Conservation (phyloP, 768 basidiomycete genomes). For the Hygrophoropsis aurantiaca region DNA sequence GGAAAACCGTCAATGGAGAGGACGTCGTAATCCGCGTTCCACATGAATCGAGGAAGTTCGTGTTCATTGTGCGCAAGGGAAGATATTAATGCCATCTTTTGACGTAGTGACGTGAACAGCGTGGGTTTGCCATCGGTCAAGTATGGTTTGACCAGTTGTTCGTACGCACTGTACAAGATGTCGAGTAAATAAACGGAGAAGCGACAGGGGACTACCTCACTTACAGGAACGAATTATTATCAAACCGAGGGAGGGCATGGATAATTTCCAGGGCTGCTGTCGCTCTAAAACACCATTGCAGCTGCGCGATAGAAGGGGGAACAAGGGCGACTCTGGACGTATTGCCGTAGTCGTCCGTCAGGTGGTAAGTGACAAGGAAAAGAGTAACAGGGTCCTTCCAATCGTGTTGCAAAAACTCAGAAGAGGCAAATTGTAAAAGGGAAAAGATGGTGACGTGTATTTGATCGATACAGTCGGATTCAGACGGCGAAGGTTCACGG, state of each 20-base stretch:
- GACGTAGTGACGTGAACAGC: background rate
- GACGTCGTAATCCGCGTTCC: background rate
- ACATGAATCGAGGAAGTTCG: background rate
- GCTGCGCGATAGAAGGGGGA: constrained; percentile 3
- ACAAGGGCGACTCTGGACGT: background rate
- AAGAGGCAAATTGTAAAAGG: background rate
- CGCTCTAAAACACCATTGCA: constrained; percentile 1
- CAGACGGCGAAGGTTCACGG: too few species aligned
- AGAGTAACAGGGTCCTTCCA: constrained; percentile 2
- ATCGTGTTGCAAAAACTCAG: background rate
- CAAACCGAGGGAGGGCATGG: too few species aligned
- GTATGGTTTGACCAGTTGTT: too few species aligned
- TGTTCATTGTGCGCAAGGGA: background rate
- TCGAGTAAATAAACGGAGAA: background rate
- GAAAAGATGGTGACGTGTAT: constrained; percentile 1
- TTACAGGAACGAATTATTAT: too few species aligned
- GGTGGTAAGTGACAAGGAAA: background rate
- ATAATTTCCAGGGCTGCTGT: background rate
- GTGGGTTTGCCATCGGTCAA: background rate
- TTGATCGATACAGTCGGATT: background rate
- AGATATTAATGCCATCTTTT: background rate
- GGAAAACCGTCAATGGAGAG: background rate
- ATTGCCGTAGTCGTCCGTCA: constrained; percentile 2
- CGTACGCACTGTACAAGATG: background rate
- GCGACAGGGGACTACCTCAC: background rate